Conservation (phyloP, 2,329 filamentous ascomycete genomes). For the Epicoccum sorghinum region DNA sequence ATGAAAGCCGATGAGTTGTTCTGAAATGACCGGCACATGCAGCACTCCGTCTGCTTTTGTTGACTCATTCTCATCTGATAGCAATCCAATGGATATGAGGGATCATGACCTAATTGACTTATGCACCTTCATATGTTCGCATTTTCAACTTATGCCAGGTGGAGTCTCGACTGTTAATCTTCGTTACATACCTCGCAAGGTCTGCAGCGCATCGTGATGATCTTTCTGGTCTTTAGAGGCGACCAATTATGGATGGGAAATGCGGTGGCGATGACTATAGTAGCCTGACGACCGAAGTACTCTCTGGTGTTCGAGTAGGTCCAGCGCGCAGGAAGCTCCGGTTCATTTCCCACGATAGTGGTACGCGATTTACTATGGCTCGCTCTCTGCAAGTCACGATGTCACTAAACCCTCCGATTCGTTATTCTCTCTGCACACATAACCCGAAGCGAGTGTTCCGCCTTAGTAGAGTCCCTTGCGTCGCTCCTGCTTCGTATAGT, state of each 20-base stretch:
- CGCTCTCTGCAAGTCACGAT: not conserved
- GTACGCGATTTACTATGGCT: not conserved
- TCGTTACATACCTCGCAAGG: too few relatives aligned
- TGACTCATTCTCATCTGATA: not conserved
- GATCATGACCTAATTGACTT: too few relatives aligned
- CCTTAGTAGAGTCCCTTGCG: constrained; percentile 3
- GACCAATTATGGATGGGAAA: not conserved
- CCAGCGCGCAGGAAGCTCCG: constrained; percentile 3
- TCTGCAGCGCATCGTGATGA: too few relatives aligned
- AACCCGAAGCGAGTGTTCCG: not conserved
- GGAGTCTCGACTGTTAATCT: too few relatives aligned
- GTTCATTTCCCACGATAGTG: not conserved
- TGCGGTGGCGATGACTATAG: not conserved
- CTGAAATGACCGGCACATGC: constrained; percentile 3
- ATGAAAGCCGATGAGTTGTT: constrained; percentile 28
- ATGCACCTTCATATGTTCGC: too few relatives aligned
- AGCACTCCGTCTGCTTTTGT: not conserved
- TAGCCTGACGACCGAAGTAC: not conserved
- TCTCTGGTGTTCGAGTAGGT: not conserved
- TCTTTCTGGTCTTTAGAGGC: too few relatives aligned
- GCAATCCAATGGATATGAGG: too few relatives aligned
- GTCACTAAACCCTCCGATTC: constrained; percentile 1
- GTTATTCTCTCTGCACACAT: not conserved
- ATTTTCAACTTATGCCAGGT: too few relatives aligned
- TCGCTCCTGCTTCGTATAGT: not conserved